Evolutionary conservation across 2,329 filamentous ascomycete genomes (phyloP).

Genomic region (Ceratocystis harringtonii): DNA sequence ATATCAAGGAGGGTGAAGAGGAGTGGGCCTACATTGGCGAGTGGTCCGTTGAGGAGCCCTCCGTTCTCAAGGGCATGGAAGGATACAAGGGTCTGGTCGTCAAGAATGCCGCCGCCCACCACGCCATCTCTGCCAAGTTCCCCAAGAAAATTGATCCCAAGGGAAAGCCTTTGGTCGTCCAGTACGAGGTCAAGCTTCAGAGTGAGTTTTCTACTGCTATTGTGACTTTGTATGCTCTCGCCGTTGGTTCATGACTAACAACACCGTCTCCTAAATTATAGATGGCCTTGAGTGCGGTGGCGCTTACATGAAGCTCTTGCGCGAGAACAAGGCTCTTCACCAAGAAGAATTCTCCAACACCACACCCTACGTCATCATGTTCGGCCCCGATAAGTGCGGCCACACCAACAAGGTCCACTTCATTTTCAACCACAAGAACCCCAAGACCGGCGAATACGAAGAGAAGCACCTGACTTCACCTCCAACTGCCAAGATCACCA

Average conservation of each 20-base stretch:
- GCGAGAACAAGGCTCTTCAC: constrained; percentile 93
- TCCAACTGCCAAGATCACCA: constrained; percentile 74
- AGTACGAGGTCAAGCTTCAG: constrained; percentile 99
- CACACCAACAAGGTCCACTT: constrained; percentile 97
- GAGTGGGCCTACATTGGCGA: constrained; percentile 97
- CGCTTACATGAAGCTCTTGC: constrained; percentile 97
- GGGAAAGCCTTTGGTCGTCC: constrained; percentile 89
- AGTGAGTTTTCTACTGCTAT: constrained; percentile 41
- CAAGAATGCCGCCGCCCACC: constrained; percentile 95
- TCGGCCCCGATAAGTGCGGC: constrained; percentile 98
- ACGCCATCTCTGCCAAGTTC: constrained; percentile 99
- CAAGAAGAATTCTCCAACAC: constrained; percentile 95
- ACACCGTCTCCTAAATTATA: constrained; percentile 24
- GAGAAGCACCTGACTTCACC: constrained; percentile 92
- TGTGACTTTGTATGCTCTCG: neutral
- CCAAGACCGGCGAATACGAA: constrained; percentile 98
- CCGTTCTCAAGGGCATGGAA: constrained; percentile 77
- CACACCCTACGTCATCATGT: constrained; percentile 99
- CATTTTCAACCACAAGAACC: constrained; percentile 99
- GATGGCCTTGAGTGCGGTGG: constrained; percentile 95
- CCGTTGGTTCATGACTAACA: neutral
- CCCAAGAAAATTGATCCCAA: constrained; percentile 93
- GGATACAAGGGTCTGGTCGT: constrained; percentile 94
- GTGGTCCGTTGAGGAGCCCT: constrained; percentile 92
- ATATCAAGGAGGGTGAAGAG: constrained; percentile 53